Evolutionary conservation across 257 asterid species (phyloP), one percentile per base, ranked within the genome.

Genomic region (Solanum clarkiae): DNA sequence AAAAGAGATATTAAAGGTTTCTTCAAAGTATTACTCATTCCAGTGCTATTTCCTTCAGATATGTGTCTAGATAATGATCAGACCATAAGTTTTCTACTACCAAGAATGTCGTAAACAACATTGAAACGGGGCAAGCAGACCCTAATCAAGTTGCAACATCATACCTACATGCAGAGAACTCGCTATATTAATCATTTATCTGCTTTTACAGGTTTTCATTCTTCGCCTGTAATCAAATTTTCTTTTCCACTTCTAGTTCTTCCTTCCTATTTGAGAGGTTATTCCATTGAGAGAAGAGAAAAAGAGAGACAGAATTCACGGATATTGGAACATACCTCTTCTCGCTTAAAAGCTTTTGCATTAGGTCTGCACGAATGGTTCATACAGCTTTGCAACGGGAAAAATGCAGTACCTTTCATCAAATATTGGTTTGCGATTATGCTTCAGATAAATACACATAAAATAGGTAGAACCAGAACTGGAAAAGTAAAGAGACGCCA

Each of bases 281-380:
- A n/a, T 47, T 74, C 57, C n/a, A 74, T 6, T 74, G 9, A 75
- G 15, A 75, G 44, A 75, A 47, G 13, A 79, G 65, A 53, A 79
- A 5, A 26, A 51, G 56, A 44, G 20, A 44, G 60, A 0, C 20
- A 75, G 24, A 77, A 75, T 24, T 29, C 16, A 49, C 65, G 53
- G 83, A 79, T 79, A 53, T 26, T 10, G 29, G 42, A 53, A 81
- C 88, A 15, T 86, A 96, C 99, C 98, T 93, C 97, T 65, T 96
- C 98, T 36, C 97, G 88, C 87, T 96, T 96, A 66, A 93, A 96
- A 56, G 99, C 98, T 90, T 89, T 96, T 42, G 97, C 97, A 87
- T 95, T 95, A 56, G 98, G 99, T 88, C 84, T 62, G 87, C 99
- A 96, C 0, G 98, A 95, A 90, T 96, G 99, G 84, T 96, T 96